Evolutionary conservation across 305 asterid genomes (phyloP), one percentile per base, ranked within the genome.

Genomic region (Striga hermonthica): DNA sequence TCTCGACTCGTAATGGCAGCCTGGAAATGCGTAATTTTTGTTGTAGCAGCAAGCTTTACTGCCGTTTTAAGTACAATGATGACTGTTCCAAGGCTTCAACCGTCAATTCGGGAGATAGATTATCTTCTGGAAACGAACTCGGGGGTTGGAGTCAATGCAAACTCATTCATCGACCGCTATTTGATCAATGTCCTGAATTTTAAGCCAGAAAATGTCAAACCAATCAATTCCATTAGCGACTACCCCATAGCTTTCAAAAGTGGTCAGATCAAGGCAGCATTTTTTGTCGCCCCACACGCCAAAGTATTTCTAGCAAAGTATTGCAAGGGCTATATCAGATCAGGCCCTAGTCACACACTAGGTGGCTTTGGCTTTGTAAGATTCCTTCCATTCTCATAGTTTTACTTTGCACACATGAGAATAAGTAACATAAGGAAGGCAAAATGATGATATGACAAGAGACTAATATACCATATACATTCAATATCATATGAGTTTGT

Each of bases 301-400:
- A 82, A 74, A 53, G 77, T 86, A 7, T 88, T 88, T 77, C 86
- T 88, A 0, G 79, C 84, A 2, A 63, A 78, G 74, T 66, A 86
- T 39, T 84, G 91, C 82, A 41, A 69, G 52, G 88, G 83, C 44
- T 86, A 79, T 70, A 68, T 65, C 22, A 69, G 22, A 9, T 75
- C 85, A 1, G 91, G 84, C 4, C 74, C 73, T 48, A 73, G 66
- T 54, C 71, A 49, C 82, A 80, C 75, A 64, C 83, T 84, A 4
- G 91, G 96, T 15, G 91, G 96, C 41, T 83, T 86, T 72, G 91
- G 91, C 55, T 88, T 82, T 67, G 95, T 88, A 81, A 82, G 90
- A 69, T 56, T 41, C 15, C 6, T 31, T 39, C 6, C 12, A 45
- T 44, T 55, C 15, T 11, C 1, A 4, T 9, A 8, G 6, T 34